A percentile compares a stretch with the other conserved stretches of the same genome.
These are phyloP conservation scores for Dactylellina leptospora DNA, from an alignment of 2,329 filamentous ascomycete species.

Conservation along the genomic window DNA sequence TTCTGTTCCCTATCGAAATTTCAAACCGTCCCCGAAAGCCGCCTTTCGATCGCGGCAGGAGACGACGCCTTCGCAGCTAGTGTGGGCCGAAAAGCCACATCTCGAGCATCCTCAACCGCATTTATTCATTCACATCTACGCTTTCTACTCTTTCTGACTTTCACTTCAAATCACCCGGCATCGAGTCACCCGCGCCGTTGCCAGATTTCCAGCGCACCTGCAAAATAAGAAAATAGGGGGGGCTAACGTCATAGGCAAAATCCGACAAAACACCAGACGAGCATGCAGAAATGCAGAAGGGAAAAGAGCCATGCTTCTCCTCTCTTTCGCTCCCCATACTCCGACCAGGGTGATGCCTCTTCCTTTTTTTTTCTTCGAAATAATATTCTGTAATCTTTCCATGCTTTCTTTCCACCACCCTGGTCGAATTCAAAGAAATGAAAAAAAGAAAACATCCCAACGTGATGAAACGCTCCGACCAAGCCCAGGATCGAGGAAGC, in stretches of 20 bases:
- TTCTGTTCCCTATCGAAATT: not conserved
- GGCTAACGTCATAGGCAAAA: conserved; percentile 50
- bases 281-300: conserved; percentile 11
- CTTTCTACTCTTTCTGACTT: not conserved
- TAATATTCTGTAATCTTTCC: too few species aligned
- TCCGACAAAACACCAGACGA: conserved; percentile 9
- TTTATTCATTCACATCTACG: too few species aligned
- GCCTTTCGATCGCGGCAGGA: conserved; percentile 24
- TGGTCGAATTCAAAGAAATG: not conserved
- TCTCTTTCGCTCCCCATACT: not conserved
- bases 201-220: too few species aligned
- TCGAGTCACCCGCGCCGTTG: too few species aligned
- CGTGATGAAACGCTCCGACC: conserved; percentile 7
- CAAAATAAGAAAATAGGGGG: conserved; percentile 21
- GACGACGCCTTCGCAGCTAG: conserved; percentile 6
- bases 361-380: too few species aligned
- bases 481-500: too few species aligned
- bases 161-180: not conserved
- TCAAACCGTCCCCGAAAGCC: not conserved
- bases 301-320: conserved; percentile 11
- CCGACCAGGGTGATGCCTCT: conserved; percentile 14
- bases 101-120: too few species aligned
- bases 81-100: conserved; percentile 47
- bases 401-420: conserved; percentile 21
- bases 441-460: conserved; percentile 8